Percentiles rank a stretch among this genome's conserved stretches.
phyloP scores from a whole-genome alignment of 2,329 filamentous ascomycete species.

The Stagonosporopsis cucurbitacearum region DNA sequence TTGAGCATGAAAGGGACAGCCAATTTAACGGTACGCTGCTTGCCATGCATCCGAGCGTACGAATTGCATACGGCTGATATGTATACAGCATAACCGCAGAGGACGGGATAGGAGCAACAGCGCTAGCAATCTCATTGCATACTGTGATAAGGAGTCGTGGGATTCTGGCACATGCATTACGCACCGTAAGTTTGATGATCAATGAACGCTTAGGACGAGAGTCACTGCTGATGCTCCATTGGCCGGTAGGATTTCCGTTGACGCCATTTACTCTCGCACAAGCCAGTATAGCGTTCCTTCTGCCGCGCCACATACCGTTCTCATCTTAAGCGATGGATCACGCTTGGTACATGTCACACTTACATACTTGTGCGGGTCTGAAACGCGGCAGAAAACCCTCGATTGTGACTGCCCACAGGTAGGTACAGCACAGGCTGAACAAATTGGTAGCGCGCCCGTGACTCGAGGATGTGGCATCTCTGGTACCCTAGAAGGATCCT shows the following conservation, averaged over 20 bases:
- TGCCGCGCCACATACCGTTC: background rate
- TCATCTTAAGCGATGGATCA: background rate
- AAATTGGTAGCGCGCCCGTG: slow-evolving; percentile 1
- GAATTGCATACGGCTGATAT: background rate
- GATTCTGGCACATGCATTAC: slow-evolving; percentile 1
- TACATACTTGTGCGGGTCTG: background rate
- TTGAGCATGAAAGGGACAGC: slow-evolving; percentile 1
- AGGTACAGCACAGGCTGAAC: slow-evolving; percentile 9
- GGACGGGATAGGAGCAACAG: background rate
- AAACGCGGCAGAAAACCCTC: slow-evolving; percentile 14
- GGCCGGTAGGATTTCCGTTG: background rate
- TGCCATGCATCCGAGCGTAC: slow-evolving; percentile 3
- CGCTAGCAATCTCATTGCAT: slow-evolving; percentile 1
- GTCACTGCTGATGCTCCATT: background rate
- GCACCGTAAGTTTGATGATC: background rate
- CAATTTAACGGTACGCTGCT: background rate
- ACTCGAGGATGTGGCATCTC: background rate
- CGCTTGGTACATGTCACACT: background rate
- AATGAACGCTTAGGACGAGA: background rate
- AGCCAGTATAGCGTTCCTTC: background rate
- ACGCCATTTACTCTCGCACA: background rate
- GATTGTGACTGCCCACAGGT: slow-evolving; percentile 8
- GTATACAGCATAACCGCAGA: background rate
- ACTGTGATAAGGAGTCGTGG: background rate
- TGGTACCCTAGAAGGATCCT: slow-evolving; percentile 13